phyloP scores from a whole-genome alignment of 495 filamentous ascomycete genomes.

The Collariella sp. region DNA sequence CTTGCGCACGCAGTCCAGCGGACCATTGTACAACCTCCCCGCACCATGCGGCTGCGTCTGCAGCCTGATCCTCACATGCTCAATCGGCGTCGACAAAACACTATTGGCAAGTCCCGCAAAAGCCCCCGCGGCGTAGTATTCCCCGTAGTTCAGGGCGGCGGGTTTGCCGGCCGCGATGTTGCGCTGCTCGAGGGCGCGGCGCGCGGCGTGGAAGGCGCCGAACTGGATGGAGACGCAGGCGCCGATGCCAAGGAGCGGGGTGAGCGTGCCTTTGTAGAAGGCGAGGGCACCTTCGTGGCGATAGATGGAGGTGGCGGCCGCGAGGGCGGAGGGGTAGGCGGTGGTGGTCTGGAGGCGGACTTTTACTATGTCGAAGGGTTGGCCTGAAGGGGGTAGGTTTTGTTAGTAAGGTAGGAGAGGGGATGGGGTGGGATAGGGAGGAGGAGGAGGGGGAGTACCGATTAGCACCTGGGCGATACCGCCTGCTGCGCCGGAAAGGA shows the following conservation, averaged over 20 bases:
- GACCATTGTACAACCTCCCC: constrained; percentile 67
- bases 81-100: constrained; percentile 82
- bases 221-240: constrained; percentile 98
- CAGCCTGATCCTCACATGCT: constrained; percentile 94
- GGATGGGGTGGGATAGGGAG: not conserved
- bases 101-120: constrained; percentile 90
- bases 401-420: not conserved
- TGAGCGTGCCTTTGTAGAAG: constrained; percentile 98
- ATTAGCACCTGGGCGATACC: constrained; percentile 91
- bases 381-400: constrained; percentile 48
- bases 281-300: constrained; percentile 78
- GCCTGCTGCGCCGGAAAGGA: constrained; percentile 82
- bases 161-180: constrained; percentile 44
- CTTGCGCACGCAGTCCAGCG: constrained; percentile 83
- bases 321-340: constrained; percentile 68
- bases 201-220: constrained; percentile 90
- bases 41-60: constrained; percentile 92
- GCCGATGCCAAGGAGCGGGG: constrained; percentile 92
- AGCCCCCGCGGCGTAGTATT: constrained; percentile 87
- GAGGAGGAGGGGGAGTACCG: constrained; percentile 44
- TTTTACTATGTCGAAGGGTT: constrained; percentile 98
- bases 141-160: constrained; percentile 54
- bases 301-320: constrained; percentile 75
- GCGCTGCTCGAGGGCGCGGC: constrained; percentile 68
- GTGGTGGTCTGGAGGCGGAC: constrained; percentile 87